Percentiles rank a stretch among this genome's conserved stretches.
Conservation (phyloP, 2,329 filamentous ascomycete genomes). For the Aspergillus unguis region DNA sequence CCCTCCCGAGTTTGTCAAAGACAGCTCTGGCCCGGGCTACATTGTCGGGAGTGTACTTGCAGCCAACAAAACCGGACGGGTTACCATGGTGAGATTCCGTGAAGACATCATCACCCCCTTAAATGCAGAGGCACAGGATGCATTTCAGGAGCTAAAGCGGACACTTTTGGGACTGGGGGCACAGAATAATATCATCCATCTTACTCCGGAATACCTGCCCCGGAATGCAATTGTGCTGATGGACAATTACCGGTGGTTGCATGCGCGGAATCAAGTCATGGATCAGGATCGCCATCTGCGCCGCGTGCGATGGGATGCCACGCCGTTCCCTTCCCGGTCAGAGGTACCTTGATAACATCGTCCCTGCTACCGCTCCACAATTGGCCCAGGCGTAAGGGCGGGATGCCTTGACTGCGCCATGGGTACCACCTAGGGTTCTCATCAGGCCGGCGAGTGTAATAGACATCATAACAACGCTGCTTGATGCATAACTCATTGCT, state of each 20-base stretch:
- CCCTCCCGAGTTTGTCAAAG: conserved; percentile 34
- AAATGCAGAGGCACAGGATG: conserved; percentile 19
- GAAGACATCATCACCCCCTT: conserved; percentile 14
- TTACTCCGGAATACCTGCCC: conserved; percentile 25
- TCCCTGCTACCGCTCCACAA: too few relatives aligned
- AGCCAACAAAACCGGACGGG: neutral
- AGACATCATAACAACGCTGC: too few relatives aligned
- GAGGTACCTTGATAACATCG: too few relatives aligned
- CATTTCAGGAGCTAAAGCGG: conserved; percentile 29
- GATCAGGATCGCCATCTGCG: conserved; percentile 37
- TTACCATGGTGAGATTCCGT: conserved; percentile 6
- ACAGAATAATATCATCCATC: conserved; percentile 17
- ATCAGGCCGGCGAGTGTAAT: too few relatives aligned
- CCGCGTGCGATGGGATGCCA: conserved; percentile 35
- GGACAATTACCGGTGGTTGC: conserved; percentile 38
- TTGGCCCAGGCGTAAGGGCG: too few relatives aligned
- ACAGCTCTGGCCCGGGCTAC: conserved; percentile 7
- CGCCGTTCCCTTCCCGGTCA: neutral
- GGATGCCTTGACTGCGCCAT: too few relatives aligned
- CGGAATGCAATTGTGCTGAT: conserved; percentile 33
- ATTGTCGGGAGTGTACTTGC: conserved; percentile 25
- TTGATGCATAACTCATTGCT: too few relatives aligned
- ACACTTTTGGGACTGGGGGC: conserved; percentile 17
- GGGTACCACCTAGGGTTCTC: too few relatives aligned
- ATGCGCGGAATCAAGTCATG: conserved; percentile 34